Evolutionary conservation across 176 grass and related monocot genomes (phyloP).

Genomic region (Paspalum vaginatum): DNA sequence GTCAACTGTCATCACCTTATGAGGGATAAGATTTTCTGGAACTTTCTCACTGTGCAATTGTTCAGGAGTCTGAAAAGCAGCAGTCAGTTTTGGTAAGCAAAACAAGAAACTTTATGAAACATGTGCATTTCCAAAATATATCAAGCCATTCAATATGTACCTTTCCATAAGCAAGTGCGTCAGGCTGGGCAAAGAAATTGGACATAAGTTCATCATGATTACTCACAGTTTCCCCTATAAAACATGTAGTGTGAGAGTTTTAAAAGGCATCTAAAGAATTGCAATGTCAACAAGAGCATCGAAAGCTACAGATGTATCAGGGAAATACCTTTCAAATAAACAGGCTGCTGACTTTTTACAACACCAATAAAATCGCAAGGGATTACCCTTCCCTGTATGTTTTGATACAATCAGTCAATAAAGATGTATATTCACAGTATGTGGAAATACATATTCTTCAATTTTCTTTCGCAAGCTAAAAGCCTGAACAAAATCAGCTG

Average conservation of each 20-base stretch:
- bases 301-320: slow-evolving; percentile 4
- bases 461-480: slow-evolving; percentile 14
- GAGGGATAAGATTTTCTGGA: slow-evolving; percentile 74
- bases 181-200: slow-evolving; percentile 98
- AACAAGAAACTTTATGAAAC: slow-evolving; percentile 36
- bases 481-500: neutral
- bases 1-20: slow-evolving; percentile 63
- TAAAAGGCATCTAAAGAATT: slow-evolving; percentile 36
- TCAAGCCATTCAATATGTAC: slow-evolving; percentile 44
- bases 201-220: slow-evolving; percentile 99
- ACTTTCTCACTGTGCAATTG: slow-evolving; percentile 76
- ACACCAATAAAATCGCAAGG: slow-evolving; percentile 95
- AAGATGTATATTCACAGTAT: slow-evolving; percentile 14
- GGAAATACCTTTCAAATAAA: slow-evolving; percentile 72
- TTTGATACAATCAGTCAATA: slow-evolving; percentile 20
- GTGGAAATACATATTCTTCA: neutral
- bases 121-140: neutral
- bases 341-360: slow-evolving; percentile 90
- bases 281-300: slow-evolving; percentile 10
- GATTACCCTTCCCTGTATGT: slow-evolving; percentile 90
- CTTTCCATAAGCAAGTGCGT: slow-evolving; percentile 99
- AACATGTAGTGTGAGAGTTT: slow-evolving; percentile 33
- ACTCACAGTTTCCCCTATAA: slow-evolving; percentile 83
- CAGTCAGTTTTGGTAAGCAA: slow-evolving; percentile 5
- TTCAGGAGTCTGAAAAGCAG: slow-evolving; percentile 75